These are phyloP conservation scores for Suillus americanus DNA, from an alignment of 768 basidiomycete species.

Conservation along the genomic window DNA sequence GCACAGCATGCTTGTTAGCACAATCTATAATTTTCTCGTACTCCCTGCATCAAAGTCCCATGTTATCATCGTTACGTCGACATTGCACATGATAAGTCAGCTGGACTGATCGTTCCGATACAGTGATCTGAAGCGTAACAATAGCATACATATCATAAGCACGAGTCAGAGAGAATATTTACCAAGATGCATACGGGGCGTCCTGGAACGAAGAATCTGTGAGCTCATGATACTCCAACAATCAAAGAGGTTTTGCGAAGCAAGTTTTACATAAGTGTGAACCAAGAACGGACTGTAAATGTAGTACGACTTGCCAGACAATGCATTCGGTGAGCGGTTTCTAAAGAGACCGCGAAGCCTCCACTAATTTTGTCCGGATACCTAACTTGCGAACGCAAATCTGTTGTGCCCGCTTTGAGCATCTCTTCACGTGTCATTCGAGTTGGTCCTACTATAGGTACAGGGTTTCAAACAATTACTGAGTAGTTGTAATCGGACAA, in stretches of 20 bases:
- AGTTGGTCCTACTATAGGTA: not conserved
- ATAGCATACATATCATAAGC: not conserved
- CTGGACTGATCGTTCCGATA: constrained; percentile 7
- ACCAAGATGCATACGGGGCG: constrained; percentile 10
- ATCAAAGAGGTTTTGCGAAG: constrained; percentile 8
- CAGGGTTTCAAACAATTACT: not conserved
- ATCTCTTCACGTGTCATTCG: constrained; percentile 1
- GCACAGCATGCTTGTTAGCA: not conserved
- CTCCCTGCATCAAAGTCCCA: constrained; percentile 7
- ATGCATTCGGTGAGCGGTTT: constrained; percentile 8
- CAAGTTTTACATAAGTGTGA: not conserved
- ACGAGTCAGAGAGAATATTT: not conserved
- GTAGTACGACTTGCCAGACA: constrained; percentile 5
- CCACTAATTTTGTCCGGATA: constrained; percentile 10
- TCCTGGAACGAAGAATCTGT: constrained; percentile 6
- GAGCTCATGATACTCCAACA: constrained; percentile 3
- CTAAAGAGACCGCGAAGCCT: constrained; percentile 10
- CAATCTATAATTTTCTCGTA: constrained; percentile 2
- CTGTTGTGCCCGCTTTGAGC: not conserved
- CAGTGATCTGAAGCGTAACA: constrained; percentile 4
- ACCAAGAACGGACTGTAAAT: not conserved
- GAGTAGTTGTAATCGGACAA: not conserved
- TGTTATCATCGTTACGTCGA: constrained; percentile 9
- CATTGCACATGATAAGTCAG: constrained; percentile 13
- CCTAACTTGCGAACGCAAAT: constrained; percentile 2